Evolutionary conservation across 2,329 filamentous ascomycete species (phyloP).

Genomic region (Orbilia brochopaga): DNA sequence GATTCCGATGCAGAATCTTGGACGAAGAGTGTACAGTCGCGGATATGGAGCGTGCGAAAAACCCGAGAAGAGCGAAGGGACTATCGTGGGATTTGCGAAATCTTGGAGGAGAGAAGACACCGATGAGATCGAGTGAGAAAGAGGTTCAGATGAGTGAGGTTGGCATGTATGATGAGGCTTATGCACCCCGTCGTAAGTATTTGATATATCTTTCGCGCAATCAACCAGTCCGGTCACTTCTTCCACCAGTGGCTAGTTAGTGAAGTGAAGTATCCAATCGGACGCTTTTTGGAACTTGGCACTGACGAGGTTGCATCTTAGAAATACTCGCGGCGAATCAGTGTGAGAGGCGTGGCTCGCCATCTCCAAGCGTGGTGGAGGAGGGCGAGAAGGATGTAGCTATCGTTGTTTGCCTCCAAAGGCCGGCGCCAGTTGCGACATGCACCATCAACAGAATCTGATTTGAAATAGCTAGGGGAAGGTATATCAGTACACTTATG

Average conservation of each 20-base stretch:
- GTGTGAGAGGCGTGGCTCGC: conserved; percentile 25
- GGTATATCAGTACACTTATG: no score
- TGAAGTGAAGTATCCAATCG: not conserved
- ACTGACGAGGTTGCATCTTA: conserved; percentile 26
- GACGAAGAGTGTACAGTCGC: conserved; percentile 41
- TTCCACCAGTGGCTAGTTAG: not conserved
- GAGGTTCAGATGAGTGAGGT: conserved; percentile 6
- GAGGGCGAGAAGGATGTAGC: conserved; percentile 21
- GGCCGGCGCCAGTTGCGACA: conserved; percentile 24
- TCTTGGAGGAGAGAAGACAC: conserved; percentile 18
- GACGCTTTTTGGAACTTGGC: conserved; percentile 6
- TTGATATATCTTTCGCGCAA: conserved; percentile 13
- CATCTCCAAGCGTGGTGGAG: conserved; percentile 29
- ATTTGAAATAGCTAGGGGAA: no score
- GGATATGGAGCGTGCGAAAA: conserved; percentile 29
- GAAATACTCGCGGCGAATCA: conserved; percentile 32
- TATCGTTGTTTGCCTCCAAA: conserved; percentile 34
- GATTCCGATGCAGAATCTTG: conserved; percentile 32
- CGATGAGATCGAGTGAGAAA: conserved; percentile 1
- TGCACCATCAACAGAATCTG: conserved; percentile 21
- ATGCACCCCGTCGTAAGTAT: conserved; percentile 7
- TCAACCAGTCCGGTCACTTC: not conserved
- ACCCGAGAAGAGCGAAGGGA: conserved; percentile 26
- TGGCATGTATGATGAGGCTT: not conserved
- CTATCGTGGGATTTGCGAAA: conserved; percentile 39